phyloP scores from a whole-genome alignment of 2,329 filamentous ascomycete species.

The Thelonectria blattea region DNA sequence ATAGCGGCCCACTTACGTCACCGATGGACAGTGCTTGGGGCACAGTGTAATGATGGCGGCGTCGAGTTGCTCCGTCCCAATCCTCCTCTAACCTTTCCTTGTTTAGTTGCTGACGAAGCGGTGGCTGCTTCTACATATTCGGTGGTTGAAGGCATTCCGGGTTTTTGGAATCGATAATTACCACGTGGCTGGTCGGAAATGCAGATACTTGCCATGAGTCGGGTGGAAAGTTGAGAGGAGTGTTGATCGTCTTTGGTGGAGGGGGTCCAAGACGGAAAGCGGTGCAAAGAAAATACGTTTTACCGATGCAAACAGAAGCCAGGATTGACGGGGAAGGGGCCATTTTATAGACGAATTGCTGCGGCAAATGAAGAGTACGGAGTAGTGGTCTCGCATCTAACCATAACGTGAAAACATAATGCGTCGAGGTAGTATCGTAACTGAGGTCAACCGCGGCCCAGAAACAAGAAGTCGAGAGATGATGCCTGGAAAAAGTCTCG shows the following conservation, averaged over 20 bases:
- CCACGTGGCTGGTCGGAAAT: too few relatives aligned
- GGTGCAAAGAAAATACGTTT: too few relatives aligned
- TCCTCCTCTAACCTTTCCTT: background rate
- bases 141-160: background rate
- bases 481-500: background rate
- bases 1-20: background rate
- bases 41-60: slow-evolving; percentile 26
- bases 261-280: too few relatives aligned
- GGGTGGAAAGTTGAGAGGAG: too few relatives aligned
- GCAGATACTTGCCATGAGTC: too few relatives aligned
- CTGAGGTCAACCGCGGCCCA: background rate
- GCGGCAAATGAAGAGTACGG: background rate
- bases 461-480: background rate
- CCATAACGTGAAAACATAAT: slow-evolving; percentile 37
- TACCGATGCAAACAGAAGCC: background rate
- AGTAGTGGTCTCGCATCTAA: background rate
- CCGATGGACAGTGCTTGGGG: slow-evolving; percentile 6
- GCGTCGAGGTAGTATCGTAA: background rate
- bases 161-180: background rate
- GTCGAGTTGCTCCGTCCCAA: slow-evolving; percentile 20
- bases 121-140: background rate
- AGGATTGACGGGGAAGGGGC: background rate
- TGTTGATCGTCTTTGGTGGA: too few relatives aligned
- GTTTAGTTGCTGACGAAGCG: background rate
- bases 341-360: slow-evolving; percentile 19